phyloP scores from a whole-genome alignment of 768 basidiomycete species.

The Leucosporidium scottii region DNA sequence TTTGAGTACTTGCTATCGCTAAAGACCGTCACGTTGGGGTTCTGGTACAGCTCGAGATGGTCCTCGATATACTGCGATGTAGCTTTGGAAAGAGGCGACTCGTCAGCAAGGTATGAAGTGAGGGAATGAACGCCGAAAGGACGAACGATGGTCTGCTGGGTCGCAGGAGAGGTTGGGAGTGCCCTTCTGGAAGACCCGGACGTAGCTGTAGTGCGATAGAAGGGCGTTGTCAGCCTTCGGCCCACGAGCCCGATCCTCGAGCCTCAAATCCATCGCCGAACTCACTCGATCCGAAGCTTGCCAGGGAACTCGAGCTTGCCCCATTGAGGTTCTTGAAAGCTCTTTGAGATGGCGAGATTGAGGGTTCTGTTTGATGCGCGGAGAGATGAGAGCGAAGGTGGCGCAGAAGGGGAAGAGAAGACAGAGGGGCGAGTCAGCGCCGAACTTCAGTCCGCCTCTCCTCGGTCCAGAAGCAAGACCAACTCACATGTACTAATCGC shows the following conservation, averaged over 20 bases:
- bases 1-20: background rate
- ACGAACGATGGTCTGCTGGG: slow-evolving; percentile 45
- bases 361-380: slow-evolving; percentile 53
- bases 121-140: no score
- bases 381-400: background rate
- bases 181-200: slow-evolving; percentile 49
- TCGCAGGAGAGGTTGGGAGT: slow-evolving; percentile 62
- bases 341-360: slow-evolving; percentile 54
- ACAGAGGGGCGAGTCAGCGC: no score
- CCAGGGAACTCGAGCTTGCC: background rate
- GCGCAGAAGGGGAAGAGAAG: background rate
- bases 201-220: background rate
- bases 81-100: no score
- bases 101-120: no score
- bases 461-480: no score
- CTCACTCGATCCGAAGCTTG: background rate
- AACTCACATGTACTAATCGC: no score
- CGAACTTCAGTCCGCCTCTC: no score
- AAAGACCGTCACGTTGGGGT: background rate
- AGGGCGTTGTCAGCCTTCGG: background rate
- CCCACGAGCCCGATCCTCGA: background rate
- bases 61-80: slow-evolving; percentile 60
- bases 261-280: no score
- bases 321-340: slow-evolving; percentile 5
- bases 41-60: slow-evolving; percentile 39